Evolutionary conservation across 352 stramenopile genomes (phyloP).

Genomic region (Pythium aphanidermatum): DNA sequence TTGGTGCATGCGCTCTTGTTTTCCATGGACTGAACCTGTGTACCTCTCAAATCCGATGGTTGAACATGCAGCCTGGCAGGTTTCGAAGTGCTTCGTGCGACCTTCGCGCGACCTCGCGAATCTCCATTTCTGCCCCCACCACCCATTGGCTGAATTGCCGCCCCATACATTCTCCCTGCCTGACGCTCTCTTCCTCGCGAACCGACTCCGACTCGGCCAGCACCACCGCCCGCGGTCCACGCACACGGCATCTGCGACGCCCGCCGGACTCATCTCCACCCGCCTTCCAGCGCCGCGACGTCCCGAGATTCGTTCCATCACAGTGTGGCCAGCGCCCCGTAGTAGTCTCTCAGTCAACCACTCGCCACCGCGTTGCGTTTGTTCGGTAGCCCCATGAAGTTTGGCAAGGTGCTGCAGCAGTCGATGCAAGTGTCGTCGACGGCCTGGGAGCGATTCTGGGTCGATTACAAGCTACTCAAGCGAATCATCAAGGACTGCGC

Average conservation of each 20-base stretch:
- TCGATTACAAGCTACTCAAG: slow-evolving; percentile 88
- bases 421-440: slow-evolving; percentile 79
- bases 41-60: slow-evolving; percentile 21
- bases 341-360: too few relatives aligned
- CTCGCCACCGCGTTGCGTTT: too few relatives aligned
- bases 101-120: slow-evolving; percentile 12
- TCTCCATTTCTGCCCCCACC: background rate
- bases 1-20: too few relatives aligned
- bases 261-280: too few relatives aligned
- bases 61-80: slow-evolving; percentile 15
- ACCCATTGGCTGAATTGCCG: background rate
- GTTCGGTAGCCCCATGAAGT: slow-evolving; percentile 62
- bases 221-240: too few relatives aligned
- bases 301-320: slow-evolving; percentile 1
- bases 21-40: background rate
- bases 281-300: background rate
- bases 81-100: background rate
- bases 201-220: too few relatives aligned
- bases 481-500: slow-evolving; percentile 88
- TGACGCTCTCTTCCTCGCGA: too few relatives aligned
- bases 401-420: slow-evolving; percentile 84
- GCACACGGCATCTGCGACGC: too few relatives aligned
- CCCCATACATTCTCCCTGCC: background rate
- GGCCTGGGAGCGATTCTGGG: slow-evolving; percentile 71
- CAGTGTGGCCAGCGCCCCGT: too few relatives aligned